phyloP scores from a whole-genome alignment of 2,329 filamentous ascomycete species.

The Onygenales sp. region DNA sequence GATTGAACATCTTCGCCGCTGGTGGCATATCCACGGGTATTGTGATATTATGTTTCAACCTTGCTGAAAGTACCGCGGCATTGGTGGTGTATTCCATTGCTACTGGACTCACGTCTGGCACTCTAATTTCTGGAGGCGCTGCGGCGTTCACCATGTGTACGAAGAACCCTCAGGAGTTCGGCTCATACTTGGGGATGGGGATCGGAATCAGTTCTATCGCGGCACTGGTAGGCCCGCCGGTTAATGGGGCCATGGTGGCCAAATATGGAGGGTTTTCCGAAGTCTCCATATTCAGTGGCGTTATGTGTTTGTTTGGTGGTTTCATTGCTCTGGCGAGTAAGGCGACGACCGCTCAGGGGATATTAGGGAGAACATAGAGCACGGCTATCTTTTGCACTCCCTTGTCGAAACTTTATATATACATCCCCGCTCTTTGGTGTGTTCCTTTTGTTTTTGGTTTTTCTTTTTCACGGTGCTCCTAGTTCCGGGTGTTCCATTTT shows the following conservation, averaged over 20 bases:
- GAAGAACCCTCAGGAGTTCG: constrained; percentile 3
- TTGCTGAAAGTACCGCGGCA: constrained; percentile 14
- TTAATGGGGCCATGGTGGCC: constrained; percentile 37
- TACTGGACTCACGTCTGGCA: constrained; percentile 26
- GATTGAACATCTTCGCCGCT: constrained; percentile 20
- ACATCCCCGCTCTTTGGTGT: too few species aligned
- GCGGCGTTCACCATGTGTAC: constrained; percentile 2
- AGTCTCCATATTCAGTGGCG: constrained; percentile 28
- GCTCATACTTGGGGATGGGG: constrained; percentile 7
- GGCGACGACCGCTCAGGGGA: not conserved
- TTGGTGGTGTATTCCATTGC: constrained; percentile 23
- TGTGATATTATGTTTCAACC: constrained; percentile 21
- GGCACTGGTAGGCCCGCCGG: constrained; percentile 39
- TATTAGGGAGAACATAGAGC: not conserved
- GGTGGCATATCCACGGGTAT: constrained; percentile 18
- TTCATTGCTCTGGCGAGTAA: constrained; percentile 3
- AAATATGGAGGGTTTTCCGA: constrained; percentile 31
- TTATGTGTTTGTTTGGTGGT: constrained; percentile 6
- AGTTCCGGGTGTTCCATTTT: too few species aligned
- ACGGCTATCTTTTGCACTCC: not conserved
- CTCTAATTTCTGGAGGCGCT: constrained; percentile 19
- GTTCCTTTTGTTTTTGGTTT: too few species aligned
- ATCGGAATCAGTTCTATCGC: constrained; percentile 30
- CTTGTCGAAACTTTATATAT: not conserved
- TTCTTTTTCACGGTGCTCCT: too few species aligned